phyloP scores from a whole-genome alignment of 73 alveolate genomes.

The Symbiodinium pilosum region DNA sequence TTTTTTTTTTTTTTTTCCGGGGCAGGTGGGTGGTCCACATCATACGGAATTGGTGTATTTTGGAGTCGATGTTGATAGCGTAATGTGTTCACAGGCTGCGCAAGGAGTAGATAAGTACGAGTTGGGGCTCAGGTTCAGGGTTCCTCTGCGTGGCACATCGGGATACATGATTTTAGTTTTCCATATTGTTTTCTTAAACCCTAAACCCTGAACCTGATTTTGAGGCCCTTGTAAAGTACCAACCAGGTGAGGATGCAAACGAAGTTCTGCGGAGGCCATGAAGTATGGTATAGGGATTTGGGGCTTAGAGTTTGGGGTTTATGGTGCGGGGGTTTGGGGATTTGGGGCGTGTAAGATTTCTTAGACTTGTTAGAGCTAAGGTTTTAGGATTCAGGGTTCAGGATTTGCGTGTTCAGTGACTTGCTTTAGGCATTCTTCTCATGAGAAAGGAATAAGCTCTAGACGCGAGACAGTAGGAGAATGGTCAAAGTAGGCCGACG shows the following conservation, averaged over 20 bases:
- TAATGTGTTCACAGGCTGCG: neutral
- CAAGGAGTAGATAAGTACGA: neutral
- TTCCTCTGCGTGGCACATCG: too few relatives aligned
- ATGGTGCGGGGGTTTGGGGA: neutral
- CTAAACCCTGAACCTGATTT: neutral
- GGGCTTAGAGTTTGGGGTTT: neutral
- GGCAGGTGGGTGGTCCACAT: neutral
- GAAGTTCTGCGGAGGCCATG: too few relatives aligned
- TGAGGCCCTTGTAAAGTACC: too few relatives aligned
- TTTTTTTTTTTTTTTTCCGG: too few relatives aligned
- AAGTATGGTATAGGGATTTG: neutral
- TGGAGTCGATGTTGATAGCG: neutral
- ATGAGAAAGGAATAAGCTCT: too few relatives aligned
- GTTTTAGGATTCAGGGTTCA: neutral
- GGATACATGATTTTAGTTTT: too few relatives aligned
- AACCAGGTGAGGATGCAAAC: too few relatives aligned
- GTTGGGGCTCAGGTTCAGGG: neutral
- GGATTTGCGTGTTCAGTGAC: too few relatives aligned
- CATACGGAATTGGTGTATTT: neutral
- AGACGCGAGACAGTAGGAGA: too few relatives aligned
- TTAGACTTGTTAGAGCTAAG: neutral
- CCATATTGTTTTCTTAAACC: neutral
- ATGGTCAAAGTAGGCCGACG: too few relatives aligned
- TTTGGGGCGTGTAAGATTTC: too few relatives aligned
- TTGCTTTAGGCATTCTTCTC: too few relatives aligned